Conservation (phyloP, 2,329 filamentous ascomycete species). For the Aspergillus thermomutatus region DNA sequence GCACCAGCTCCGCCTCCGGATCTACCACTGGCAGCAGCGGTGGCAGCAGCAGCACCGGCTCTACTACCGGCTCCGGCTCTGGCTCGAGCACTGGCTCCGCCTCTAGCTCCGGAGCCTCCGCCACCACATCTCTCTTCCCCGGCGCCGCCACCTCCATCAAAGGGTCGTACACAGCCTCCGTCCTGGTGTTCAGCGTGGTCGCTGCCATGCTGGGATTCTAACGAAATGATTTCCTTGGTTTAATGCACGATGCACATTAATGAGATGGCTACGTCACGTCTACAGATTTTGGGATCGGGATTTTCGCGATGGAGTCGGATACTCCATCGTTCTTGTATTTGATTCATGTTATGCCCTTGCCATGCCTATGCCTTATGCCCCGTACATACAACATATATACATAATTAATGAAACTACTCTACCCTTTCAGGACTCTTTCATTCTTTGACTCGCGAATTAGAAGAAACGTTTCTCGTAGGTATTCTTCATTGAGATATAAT, state of each 20-base stretch:
- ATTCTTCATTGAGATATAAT: neutral
- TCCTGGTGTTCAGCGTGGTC: constrained; percentile 19
- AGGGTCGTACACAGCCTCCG: constrained; percentile 19
- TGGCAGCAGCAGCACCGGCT: neutral
- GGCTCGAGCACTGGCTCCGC: constrained; percentile 12
- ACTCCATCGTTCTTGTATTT: neutral
- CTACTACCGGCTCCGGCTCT: too few species aligned
- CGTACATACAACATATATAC: neutral
- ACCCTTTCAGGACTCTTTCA: neutral
- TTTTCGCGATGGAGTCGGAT: neutral
- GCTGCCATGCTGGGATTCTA: constrained; percentile 30
- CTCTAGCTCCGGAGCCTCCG: constrained; percentile 9
- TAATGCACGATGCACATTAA: neutral
- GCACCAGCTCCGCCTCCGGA: constrained; percentile 10
- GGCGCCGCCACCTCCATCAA: constrained; percentile 21
- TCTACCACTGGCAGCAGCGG: neutral
- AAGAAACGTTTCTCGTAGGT: neutral
- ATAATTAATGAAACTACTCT: neutral
- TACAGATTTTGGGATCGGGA: neutral
- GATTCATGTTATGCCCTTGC: neutral
- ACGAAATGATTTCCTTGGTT: constrained; percentile 5
- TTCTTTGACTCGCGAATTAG: neutral
- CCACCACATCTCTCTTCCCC: constrained; percentile 18
- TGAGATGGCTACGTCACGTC: neutral
- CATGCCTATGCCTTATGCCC: neutral